These are phyloP conservation scores for Forsythia viridissima DNA, from an alignment of 257 asterid species.

Conservation along the genomic window DNA sequence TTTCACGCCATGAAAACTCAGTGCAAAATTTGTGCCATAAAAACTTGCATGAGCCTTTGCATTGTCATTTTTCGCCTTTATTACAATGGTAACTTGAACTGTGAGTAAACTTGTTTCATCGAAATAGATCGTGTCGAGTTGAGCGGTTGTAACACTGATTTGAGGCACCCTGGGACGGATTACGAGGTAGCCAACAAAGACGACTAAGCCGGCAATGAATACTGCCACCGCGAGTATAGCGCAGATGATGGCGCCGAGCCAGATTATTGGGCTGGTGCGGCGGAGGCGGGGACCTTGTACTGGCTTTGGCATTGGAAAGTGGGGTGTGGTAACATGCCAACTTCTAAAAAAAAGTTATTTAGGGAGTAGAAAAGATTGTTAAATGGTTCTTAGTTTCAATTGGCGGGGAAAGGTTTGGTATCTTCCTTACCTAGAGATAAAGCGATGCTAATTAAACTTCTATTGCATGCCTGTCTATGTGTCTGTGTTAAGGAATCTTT, in stretches of 20 bases:
- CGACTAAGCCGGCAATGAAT: conserved; percentile 54
- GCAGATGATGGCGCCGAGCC: conserved; percentile 70
- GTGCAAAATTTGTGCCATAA: conserved; percentile 39
- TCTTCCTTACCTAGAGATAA: conserved; percentile 44
- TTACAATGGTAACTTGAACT: conserved; percentile 44
- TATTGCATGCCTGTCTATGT: background rate
- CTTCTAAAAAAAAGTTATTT: background rate
- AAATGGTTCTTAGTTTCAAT: conserved; percentile 38
- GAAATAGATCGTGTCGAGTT: conserved; percentile 55
- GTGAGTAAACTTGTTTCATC: conserved; percentile 57
- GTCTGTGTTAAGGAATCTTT: too few relatives aligned
- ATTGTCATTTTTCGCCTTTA: conserved; percentile 64
- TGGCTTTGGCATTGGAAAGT: conserved; percentile 58
- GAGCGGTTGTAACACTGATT: conserved; percentile 47
- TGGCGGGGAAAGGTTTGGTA: conserved; percentile 71
- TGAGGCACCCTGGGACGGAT: conserved; percentile 71
- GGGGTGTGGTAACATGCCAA: background rate
- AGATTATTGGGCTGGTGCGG: conserved; percentile 65
- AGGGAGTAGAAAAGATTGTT: background rate
- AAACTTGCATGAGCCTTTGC: conserved; percentile 53
- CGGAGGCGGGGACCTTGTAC: conserved; percentile 27
- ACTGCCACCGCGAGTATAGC: conserved; percentile 59
- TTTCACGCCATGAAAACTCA: conserved; percentile 46
- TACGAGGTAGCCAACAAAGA: conserved; percentile 62
- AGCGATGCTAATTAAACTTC: conserved; percentile 24